Base-by-base conservation (phyloP, 2,329 filamentous ascomycete species). In the Claviceps humidiphila region DNA sequence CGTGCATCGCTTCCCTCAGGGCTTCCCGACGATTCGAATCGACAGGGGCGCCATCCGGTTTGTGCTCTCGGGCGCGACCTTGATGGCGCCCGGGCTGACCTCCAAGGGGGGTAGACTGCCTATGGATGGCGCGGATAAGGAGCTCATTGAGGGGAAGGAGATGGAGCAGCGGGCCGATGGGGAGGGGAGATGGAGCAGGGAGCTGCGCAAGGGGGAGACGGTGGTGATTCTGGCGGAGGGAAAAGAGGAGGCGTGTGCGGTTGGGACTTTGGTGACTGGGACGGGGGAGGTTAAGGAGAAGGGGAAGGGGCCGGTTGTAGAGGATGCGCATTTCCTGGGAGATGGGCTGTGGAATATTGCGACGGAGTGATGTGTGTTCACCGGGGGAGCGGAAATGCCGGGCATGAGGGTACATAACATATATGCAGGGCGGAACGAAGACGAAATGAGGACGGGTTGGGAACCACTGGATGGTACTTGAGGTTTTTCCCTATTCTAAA, bases 11-110 rank as follows among this genome's bases (percentile, higher is more conserved):
- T 97, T 91, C 72, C 93, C 93, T 9, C 74, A 81, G 59, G 85
- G 82, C 54, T 91, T 98, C 67, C 84, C 87, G 17, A 85, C 81
- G 50, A 76, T 98, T 53, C 85, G 90, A 54, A 95, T 97, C 67
- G 93, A 98, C 69, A 82, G 93, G 49, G 93, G 93, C 56, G 93
- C 93, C 5, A 97, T 98, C 64, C 87, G 93, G 55, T 98, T 98
- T 71, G 91, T 98, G 26, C 80, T 98, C 1, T 87, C 83, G 1
- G 93, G 93, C 45, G 93, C 93, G 1, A 89, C 91, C 14, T 82
- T 98, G 57, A 98, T 98, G 93, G 91, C 89, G 1, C 93, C 93
- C 0, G 93, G 93, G 0, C 69, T 98, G 60, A 98, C 93, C 30
- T 89, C 82, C 20, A 70, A 82, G 0, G 93, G 93, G 0, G 93